Conservation (phyloP, 495 filamentous ascomycete genomes). For the Penicillium coffeae region DNA sequence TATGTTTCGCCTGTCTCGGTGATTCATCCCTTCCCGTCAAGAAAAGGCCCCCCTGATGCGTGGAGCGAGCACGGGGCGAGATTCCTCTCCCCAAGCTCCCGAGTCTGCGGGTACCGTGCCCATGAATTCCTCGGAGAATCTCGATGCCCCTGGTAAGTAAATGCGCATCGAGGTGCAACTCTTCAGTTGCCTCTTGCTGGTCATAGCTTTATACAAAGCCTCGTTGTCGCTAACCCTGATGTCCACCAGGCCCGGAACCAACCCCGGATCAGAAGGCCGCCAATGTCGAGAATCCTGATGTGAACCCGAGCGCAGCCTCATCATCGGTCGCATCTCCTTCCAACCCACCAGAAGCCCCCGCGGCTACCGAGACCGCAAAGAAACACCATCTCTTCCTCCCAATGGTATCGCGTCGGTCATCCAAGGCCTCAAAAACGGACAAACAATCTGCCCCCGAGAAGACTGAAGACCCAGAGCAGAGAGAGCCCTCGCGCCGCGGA, state of each 20-base stretch:
- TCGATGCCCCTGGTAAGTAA: slow-evolving; percentile 21
- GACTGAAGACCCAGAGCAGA: slow-evolving; percentile 61
- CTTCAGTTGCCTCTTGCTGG: neutral
- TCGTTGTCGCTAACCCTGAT: slow-evolving; percentile 12
- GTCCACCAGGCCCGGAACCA: slow-evolving; percentile 27
- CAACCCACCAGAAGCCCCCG: slow-evolving; percentile 6
- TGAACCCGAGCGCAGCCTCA: slow-evolving; percentile 20
- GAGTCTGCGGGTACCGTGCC: slow-evolving; percentile 31
- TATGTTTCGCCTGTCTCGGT: slow-evolving; percentile 5
- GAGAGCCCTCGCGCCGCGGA: slow-evolving; percentile 57
- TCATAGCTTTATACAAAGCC: neutral
- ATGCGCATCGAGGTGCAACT: neutral
- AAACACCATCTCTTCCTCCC: slow-evolving; percentile 56
- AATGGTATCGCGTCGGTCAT: slow-evolving; percentile 66
- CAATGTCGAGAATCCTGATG: slow-evolving; percentile 22
- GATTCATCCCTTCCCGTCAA: slow-evolving; percentile 13
- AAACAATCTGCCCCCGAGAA: slow-evolving; percentile 58
- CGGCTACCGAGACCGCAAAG: slow-evolving; percentile 36
- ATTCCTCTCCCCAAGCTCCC: slow-evolving; percentile 30
- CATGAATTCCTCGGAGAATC: slow-evolving; percentile 32
- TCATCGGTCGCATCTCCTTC: slow-evolving; percentile 17
- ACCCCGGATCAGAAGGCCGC: slow-evolving; percentile 24
- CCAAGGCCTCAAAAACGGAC: slow-evolving; percentile 57
- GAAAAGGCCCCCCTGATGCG: slow-evolving; percentile 26
- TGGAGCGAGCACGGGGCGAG: slow-evolving; percentile 36